Percentiles rank a stretch among this genome's conserved stretches.
Conservation (phyloP, 305 asterid genomes). For the Solanum chacoense region DNA sequence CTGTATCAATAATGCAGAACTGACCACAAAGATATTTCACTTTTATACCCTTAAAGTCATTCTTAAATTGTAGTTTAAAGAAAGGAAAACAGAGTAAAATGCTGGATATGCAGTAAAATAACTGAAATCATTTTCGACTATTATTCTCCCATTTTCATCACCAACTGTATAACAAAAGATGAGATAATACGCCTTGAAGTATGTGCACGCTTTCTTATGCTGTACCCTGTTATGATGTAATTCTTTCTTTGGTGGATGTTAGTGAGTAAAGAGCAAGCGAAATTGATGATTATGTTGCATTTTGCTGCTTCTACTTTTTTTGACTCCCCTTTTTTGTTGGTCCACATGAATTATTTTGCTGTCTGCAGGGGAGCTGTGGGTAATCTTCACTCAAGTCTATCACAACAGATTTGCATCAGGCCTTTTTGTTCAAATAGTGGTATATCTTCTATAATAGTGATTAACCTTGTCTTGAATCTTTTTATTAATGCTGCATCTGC, state of each 20-base stretch:
- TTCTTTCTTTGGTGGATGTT: background rate
- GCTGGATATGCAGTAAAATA: background rate
- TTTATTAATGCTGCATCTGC: background rate
- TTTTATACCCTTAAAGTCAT: background rate
- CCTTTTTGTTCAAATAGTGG: constrained; percentile 53
- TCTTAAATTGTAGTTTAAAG: background rate
- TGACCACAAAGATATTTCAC: background rate
- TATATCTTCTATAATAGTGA: constrained; percentile 16
- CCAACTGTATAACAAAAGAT: background rate
- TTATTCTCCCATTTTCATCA: background rate
- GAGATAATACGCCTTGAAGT: background rate
- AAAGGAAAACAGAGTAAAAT: background rate
- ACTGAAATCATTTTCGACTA: background rate
- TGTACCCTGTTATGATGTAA: background rate
- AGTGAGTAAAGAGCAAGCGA: background rate
- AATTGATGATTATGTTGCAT: background rate
- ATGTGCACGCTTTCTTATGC: background rate
- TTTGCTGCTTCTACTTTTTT: background rate
- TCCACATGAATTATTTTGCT: constrained; percentile 4
- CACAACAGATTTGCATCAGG: constrained; percentile 38
- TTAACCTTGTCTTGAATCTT: background rate
- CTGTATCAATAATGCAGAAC: background rate
- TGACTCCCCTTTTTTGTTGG: background rate
- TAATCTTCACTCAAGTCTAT: constrained; percentile 20
- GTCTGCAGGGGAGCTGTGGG: constrained; percentile 36